Base-by-base conservation (phyloP, 352 stramenopile genomes). In the Phytophthora pinifolia region DNA sequence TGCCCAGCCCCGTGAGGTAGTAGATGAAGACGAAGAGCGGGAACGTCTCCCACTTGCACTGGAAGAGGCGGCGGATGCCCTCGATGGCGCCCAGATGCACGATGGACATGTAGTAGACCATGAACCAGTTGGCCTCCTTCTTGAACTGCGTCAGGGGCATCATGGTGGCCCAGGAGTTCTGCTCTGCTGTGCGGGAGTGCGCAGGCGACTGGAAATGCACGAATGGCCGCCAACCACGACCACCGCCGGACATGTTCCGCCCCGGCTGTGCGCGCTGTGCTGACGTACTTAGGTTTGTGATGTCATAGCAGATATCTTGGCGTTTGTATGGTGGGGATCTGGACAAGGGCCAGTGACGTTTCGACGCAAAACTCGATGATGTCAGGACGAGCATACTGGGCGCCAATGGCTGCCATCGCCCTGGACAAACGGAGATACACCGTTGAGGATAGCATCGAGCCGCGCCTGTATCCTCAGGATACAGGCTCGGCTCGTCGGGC, bases 81-180 rank as follows among this genome's bases (percentile, higher is more conserved):
- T 97, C 67, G 38, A 97, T 31, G 13, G 90, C 96, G 12, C 94
- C 79, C 1, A 92, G 51, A 67, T 99, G 97, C 32, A 98, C 92
- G n/a, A 98, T 64, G 15, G 78, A 72, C 48, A 98, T 81, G 79
- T 99, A 99, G 73, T 98, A 98, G 43, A 94, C 74, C 96, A 99
- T 99, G 50, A 97, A 97, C 89, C 90, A 99, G 76, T 99, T 99
- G 63, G 98, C 87, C 51, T 94, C 94, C 41, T 83, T 78, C 51
- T 92, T 70, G 49, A 87, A 76, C 46, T 96, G 74, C 31, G 60
- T 37, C 39, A 79, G 67, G 4, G 70, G 71, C 65, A 78, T 72
- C 79, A 89, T 91, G 46, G 30, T 64, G 45, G 38, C 17, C 35
- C 31, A 22, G 17, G 8, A 29, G 22, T 4, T 33, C 36, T 29